A percentile compares a stretch with the other conserved stretches of the same genome.
phyloP scores from a whole-genome alignment of 2,329 filamentous ascomycete genomes.

The Phyllosticta paracitricarpa region DNA sequence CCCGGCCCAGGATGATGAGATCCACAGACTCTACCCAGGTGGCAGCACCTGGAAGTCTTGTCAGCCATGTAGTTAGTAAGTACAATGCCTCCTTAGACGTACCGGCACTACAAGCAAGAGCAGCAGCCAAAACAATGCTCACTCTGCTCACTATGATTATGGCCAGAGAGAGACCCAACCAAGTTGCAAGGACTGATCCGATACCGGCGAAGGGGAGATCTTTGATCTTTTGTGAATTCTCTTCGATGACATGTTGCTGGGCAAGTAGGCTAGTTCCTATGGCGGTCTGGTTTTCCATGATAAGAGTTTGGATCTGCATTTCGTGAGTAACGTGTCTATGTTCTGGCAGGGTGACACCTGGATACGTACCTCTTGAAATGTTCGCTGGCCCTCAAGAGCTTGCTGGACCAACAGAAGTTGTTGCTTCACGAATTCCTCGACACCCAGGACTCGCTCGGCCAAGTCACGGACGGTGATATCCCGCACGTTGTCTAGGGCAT shows the following conservation, averaged over 20 bases:
- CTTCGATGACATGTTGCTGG: slow-evolving; percentile 3
- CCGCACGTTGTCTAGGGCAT: not conserved
- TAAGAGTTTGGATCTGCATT: not conserved
- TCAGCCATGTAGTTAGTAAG: too few relatives aligned
- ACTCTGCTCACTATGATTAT: not conserved
- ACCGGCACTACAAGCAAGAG: not conserved
- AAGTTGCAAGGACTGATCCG: not conserved
- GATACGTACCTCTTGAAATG: not conserved
- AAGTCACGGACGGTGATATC: not conserved
- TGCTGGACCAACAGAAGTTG: not conserved
- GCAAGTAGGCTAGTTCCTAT: not conserved
- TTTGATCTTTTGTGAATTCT: slow-evolving; percentile 1
- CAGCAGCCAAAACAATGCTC: not conserved
- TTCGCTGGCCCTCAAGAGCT: not conserved
- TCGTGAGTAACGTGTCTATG: not conserved
- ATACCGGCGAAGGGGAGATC: not conserved
- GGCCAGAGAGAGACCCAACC: not conserved
- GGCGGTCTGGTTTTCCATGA: not conserved
- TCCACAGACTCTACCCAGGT: too few relatives aligned
- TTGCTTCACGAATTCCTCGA: not conserved
- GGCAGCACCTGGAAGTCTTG: too few relatives aligned
- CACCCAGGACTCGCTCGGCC: not conserved
- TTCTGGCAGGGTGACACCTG: not conserved
- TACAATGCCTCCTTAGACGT: too few relatives aligned
- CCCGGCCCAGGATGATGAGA: too few relatives aligned